Conservation (phyloP, 106 monocot genomes). For the Apostasia shenzhenica region DNA sequence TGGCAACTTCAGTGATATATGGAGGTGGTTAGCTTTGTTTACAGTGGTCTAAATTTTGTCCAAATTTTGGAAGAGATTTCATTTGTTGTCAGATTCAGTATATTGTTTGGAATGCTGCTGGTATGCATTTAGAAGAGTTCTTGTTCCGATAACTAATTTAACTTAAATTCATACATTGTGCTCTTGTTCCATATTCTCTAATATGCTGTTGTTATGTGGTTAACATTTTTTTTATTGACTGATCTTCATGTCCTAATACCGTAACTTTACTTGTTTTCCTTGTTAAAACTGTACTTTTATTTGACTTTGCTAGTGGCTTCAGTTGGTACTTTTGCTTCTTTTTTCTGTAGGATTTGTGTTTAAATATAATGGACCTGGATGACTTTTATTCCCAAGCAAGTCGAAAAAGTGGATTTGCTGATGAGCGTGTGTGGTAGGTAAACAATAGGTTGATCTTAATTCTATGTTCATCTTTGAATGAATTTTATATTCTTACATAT, state of each 20-base stretch:
- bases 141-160: not conserved
- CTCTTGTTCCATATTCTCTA: not conserved
- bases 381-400: constrained; percentile 23
- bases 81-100: not conserved
- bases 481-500: not conserved
- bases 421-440: constrained; percentile 43
- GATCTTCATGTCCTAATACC: no score
- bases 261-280: not conserved
- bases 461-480: not conserved
- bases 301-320: no score
- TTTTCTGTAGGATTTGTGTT: constrained; percentile 47
- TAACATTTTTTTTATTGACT: no score
- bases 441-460: not conserved
- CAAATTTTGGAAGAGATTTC: no score
- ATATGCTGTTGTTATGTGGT: no score
- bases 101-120: not conserved
- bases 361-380: constrained; percentile 47
- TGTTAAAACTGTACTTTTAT: not conserved
- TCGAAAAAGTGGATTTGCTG: constrained; percentile 19
- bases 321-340: not conserved
- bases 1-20: no score
- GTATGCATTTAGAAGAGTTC: not conserved
- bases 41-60: no score
- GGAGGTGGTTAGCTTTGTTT: no score
- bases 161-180: no score